Percentiles rank a stretch among this genome's conserved stretches.
These are phyloP conservation scores for Ogataea methanolica DNA, from an alignment of 805 yeast species.

Conservation along the genomic window DNA sequence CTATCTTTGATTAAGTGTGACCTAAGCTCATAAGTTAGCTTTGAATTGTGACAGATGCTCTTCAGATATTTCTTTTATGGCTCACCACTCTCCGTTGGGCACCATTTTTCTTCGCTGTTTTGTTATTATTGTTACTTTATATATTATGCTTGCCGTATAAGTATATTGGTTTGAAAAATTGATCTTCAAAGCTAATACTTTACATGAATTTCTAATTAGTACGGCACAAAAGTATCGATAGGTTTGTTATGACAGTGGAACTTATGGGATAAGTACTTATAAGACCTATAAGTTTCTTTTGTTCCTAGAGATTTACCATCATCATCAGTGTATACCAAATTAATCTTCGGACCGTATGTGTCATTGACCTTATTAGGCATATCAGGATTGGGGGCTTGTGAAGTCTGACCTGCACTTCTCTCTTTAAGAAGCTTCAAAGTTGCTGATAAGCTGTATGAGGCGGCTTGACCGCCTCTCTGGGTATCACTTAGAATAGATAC, in stretches of 20 bases:
- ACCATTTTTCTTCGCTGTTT: too few species aligned
- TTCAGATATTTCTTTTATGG: conserved; percentile 37
- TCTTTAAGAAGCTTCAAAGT: conserved; percentile 30
- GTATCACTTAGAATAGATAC: conserved; percentile 12
- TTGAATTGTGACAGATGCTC: conserved; percentile 19
- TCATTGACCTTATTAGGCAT: conserved; percentile 1
- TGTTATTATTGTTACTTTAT: too few species aligned
- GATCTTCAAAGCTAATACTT: neutral
- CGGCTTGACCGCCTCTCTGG: conserved; percentile 1
- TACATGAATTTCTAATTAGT: neutral
- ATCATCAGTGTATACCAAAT: conserved; percentile 58
- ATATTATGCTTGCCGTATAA: too few species aligned
- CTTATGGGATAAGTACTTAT: conserved; percentile 67
- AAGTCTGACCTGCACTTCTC: neutral
- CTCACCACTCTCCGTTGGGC: conserved; percentile 14
- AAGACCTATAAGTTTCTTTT: conserved; percentile 76
- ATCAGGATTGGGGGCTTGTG: neutral
- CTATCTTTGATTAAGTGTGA: neutral
- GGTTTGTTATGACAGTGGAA: conserved; percentile 58
- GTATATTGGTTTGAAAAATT: too few species aligned
- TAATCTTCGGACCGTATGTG: conserved; percentile 44
- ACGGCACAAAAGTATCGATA: neutral
- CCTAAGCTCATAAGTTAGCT: neutral
- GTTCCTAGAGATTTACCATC: conserved; percentile 53
- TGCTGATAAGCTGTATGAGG: conserved; percentile 31